phyloP scores from a whole-genome alignment of 257 asterid species.

The Galeopsis tetrahit region DNA sequence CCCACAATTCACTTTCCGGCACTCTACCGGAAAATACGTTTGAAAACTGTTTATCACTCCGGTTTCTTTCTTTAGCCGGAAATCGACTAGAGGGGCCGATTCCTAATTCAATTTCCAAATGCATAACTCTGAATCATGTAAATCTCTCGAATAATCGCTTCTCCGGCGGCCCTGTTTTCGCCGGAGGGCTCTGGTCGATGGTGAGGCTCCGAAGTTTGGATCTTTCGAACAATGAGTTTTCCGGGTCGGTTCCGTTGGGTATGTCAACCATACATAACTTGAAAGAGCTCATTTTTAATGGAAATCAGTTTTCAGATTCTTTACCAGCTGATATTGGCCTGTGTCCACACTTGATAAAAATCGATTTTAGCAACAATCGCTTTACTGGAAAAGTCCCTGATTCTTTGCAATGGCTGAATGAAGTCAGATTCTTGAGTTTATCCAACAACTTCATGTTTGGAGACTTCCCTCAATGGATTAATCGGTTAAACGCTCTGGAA shows the following conservation, averaged over 20 bases:
- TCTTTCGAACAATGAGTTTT: conserved; percentile 64
- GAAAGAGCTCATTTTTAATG: conserved; percentile 57
- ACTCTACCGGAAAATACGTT: conserved; percentile 56
- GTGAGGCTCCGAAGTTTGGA: conserved; percentile 75
- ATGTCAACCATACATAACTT: conserved; percentile 58
- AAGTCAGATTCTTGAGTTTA: conserved; percentile 46
- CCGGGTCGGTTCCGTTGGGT: conserved; percentile 64
- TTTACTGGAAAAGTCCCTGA: conserved; percentile 59
- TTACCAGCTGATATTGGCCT: conserved; percentile 74
- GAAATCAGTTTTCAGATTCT: conserved; percentile 69
- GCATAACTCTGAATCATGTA: conserved; percentile 60
- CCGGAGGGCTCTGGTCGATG: conserved; percentile 51
- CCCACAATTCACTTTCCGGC: conserved; percentile 66
- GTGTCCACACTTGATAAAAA: conserved; percentile 61
- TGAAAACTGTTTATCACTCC: conserved; percentile 47
- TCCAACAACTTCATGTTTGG: conserved; percentile 63
- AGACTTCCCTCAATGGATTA: conserved; percentile 77
- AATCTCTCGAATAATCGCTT: conserved; percentile 71
- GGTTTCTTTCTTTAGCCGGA: conserved; percentile 57
- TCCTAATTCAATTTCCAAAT: conserved; percentile 52
- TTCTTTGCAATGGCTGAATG: conserved; percentile 55
- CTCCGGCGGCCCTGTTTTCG: conserved; percentile 62
- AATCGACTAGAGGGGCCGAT: conserved; percentile 69
- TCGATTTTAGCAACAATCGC: conserved; percentile 63
- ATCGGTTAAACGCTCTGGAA: conserved; percentile 51